A percentile compares a stretch with the other conserved stretches of the same genome.
Evolutionary conservation across 2,329 filamentous ascomycete genomes (phyloP).

Genomic region (Diaporthe ampelina): DNA sequence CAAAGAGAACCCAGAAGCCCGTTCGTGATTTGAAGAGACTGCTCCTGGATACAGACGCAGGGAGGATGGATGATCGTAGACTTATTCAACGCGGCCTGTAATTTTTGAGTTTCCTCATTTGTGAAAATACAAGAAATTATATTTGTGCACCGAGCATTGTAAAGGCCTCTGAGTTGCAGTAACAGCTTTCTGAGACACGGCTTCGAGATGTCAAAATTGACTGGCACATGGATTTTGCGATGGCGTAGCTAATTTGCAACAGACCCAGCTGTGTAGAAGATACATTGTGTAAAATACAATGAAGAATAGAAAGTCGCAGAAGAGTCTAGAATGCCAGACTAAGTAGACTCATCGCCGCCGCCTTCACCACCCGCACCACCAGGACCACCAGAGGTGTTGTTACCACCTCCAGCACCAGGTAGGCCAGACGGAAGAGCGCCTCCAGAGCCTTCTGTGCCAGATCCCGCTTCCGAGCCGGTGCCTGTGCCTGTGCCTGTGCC

Average conservation of each 20-base stretch:
- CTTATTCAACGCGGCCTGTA: not conserved
- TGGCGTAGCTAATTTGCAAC: too few relatives aligned
- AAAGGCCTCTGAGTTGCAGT: not conserved
- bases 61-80: not conserved
- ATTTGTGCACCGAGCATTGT: not conserved
- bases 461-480: not conserved
- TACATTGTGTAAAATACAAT: not conserved
- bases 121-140: not conserved
- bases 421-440: not conserved
- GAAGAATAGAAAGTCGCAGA: not conserved
- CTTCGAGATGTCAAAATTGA: not conserved
- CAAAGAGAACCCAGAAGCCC: not conserved
- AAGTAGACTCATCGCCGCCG: not conserved
- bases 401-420: not conserved
- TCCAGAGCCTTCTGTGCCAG: slow-evolving; percentile 1
- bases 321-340: not conserved
- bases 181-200: not conserved
- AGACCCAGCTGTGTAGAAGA: not conserved
- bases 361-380: not conserved
- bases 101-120: not conserved
- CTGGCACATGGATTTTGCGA: not conserved
- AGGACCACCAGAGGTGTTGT: not conserved
- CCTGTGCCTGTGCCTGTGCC: not conserved
- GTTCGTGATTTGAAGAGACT: not conserved
- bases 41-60: not conserved